These are phyloP conservation scores for Artemisia annua DNA, from an alignment of 129 eudicot species.

Conservation along the genomic window DNA sequence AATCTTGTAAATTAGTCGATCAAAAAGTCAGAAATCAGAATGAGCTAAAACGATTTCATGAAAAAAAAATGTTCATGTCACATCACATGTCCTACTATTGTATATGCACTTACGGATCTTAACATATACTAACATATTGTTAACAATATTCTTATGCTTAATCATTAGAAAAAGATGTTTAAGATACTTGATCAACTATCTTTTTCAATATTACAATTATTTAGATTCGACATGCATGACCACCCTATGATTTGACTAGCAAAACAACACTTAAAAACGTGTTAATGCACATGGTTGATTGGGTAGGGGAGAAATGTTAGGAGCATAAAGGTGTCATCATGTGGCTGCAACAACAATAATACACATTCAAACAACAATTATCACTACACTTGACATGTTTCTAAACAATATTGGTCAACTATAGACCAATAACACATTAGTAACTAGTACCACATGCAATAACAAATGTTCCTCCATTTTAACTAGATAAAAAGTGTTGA, in stretches of 20 bases:
- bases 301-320: constrained; percentile 38
- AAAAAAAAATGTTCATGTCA: background rate
- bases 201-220: background rate
- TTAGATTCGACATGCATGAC: constrained; percentile 27
- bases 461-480: background rate
- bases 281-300: constrained; percentile 43
- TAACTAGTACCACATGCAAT: constrained; percentile 25
- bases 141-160: constrained; percentile 13
- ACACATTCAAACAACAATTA: constrained; percentile 25
- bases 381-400: constrained; percentile 13
- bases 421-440: constrained; percentile 10
- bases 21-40: background rate
- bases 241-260: constrained; percentile 38
- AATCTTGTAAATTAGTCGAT: background rate
- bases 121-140: constrained; percentile 2
- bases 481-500: background rate
- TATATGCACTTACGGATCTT: constrained; percentile 8
- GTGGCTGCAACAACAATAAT: constrained; percentile 35
- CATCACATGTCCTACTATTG: background rate
- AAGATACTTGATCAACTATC: constrained; percentile 1
- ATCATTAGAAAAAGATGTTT: background rate
- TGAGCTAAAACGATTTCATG: background rate
- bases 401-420: constrained; percentile 17
- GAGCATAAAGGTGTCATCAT: constrained; percentile 37
- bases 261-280: constrained; percentile 33